Evolutionary conservation across 306 rosid species (phyloP).

Genomic region (Acacia acuminata): DNA sequence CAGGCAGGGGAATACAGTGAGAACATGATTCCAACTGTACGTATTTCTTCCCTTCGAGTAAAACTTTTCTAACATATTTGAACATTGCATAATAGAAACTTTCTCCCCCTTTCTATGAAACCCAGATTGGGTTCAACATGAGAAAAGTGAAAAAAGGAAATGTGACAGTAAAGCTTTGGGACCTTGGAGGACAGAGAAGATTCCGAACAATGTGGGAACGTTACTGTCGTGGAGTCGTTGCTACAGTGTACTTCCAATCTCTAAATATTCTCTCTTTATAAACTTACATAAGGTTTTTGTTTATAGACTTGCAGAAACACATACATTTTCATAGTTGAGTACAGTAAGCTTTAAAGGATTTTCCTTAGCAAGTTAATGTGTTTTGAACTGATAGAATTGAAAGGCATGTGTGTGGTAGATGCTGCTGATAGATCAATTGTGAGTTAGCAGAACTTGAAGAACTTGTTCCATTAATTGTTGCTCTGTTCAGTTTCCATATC

Average conservation of each 20-base stretch:
- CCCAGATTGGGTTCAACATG: slow-evolving; percentile 93
- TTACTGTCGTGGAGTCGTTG: slow-evolving; percentile 93
- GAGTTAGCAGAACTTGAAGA: slow-evolving; percentile 32
- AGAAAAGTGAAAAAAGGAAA: slow-evolving; percentile 86
- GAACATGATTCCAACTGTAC: no score
- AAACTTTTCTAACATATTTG: neutral
- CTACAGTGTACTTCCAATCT: slow-evolving; percentile 67
- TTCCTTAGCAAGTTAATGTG: neutral
- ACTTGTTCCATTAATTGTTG: neutral
- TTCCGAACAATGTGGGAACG: slow-evolving; percentile 84
- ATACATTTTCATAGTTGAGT: neutral
- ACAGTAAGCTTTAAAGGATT: neutral
- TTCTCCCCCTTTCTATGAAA: slow-evolving; percentile 9
- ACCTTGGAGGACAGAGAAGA: slow-evolving; percentile 80
- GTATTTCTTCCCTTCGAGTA: slow-evolving; percentile 21
- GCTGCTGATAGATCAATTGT: slow-evolving; percentile 79
- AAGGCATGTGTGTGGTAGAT: slow-evolving; percentile 80
- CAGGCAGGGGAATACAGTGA: slow-evolving; percentile 93
- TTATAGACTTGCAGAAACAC: neutral
- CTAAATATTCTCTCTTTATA: slow-evolving; percentile 20
- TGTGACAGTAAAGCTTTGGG: slow-evolving; percentile 96
- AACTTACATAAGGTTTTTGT: neutral
- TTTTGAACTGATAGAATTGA: slow-evolving; percentile 33
- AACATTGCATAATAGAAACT: neutral
- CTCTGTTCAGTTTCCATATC: neutral